Percentiles rank a stretch among this genome's conserved stretches.
Conservation (phyloP, 2,329 filamentous ascomycete species). For the Conoideocrella luteorostrata region DNA sequence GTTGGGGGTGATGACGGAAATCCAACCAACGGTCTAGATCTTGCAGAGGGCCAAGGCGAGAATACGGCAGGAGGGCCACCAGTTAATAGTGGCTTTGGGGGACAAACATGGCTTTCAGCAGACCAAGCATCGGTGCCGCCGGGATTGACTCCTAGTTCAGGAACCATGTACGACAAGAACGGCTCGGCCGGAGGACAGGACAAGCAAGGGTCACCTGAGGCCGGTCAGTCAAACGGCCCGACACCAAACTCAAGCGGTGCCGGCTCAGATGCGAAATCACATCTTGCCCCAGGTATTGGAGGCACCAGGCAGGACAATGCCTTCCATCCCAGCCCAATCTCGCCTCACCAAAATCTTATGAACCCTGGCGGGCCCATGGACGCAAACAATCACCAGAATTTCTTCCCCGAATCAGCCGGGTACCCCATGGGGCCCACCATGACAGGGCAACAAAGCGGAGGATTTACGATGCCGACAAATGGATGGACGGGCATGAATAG, state of each 20-base stretch:
- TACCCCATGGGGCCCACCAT: conserved; percentile 26
- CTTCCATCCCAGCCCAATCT: conserved; percentile 46
- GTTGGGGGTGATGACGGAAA: conserved; percentile 33
- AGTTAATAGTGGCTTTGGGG: conserved; percentile 5
- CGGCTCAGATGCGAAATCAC: conserved; percentile 23
- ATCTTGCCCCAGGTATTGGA: conserved; percentile 23
- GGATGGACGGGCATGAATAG: conserved; percentile 38
- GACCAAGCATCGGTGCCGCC: conserved; percentile 33
- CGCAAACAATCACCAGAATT: conserved; percentile 27
- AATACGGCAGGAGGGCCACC: conserved; percentile 2
- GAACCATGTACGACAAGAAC: conserved; percentile 27
- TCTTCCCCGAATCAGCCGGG: conserved; percentile 32
- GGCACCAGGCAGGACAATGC: conserved; percentile 36
- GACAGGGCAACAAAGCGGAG: conserved; percentile 18
- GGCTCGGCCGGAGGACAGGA: conserved; percentile 34
- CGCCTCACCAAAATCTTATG: conserved; percentile 35
- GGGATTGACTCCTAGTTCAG: conserved; percentile 27
- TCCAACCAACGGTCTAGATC: conserved; percentile 29
- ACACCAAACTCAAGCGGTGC: conserved; percentile 51
- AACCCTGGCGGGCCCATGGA: conserved; percentile 29
- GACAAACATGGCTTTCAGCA: conserved; percentile 31
- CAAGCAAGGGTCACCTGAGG: conserved; percentile 42
- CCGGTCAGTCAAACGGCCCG: conserved; percentile 44
- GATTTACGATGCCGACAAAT: conserved; percentile 35
- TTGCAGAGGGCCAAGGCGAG: conserved; percentile 29